Percentiles rank a stretch among this genome's conserved stretches.
Conservation (phyloP, 2,329 filamentous ascomycete species). For the Akanthomyces lecanii region DNA sequence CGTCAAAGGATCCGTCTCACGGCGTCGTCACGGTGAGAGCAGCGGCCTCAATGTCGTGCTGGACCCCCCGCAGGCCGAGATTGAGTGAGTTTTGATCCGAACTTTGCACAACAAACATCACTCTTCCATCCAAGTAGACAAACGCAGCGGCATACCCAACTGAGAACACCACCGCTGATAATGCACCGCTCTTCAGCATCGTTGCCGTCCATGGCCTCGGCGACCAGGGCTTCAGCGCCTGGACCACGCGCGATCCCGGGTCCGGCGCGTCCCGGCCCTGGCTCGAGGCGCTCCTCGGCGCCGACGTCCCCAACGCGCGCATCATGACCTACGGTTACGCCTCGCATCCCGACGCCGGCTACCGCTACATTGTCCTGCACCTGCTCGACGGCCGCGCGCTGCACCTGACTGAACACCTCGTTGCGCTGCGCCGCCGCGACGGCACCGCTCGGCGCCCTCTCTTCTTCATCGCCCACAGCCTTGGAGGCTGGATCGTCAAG, state of each 20-base stretch:
- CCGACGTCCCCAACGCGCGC: conserved; percentile 25
- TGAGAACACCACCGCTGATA: not conserved
- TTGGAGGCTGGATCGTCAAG: conserved; percentile 29
- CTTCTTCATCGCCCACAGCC: conserved; percentile 27
- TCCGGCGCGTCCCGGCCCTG: conserved; percentile 23
- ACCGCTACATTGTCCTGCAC: conserved; percentile 24
- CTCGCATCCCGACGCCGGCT: conserved; percentile 21
- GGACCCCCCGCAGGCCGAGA: conserved; percentile 23
- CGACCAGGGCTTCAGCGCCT: conserved; percentile 25
- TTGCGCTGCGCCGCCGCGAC: conserved; percentile 20
- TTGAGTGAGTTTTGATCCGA: conserved; percentile 21
- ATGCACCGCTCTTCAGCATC: conserved; percentile 20
- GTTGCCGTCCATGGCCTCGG: conserved; percentile 27
- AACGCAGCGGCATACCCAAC: not conserved
- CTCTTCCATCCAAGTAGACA: too few species aligned
- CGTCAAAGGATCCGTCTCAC: conserved; percentile 22
- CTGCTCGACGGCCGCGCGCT: conserved; percentile 25
- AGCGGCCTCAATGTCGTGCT: conserved; percentile 22
- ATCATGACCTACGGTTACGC: conserved; percentile 27
- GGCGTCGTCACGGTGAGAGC: conserved; percentile 19
- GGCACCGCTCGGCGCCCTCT: conserved; percentile 23
- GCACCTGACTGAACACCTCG: conserved; percentile 23
- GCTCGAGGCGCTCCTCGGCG: conserved; percentile 24
- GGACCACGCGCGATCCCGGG: conserved; percentile 23
- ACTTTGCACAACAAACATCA: not conserved